phyloP scores from a whole-genome alignment of 2,329 filamentous ascomycete species.

The Claviceps capensis region DNA sequence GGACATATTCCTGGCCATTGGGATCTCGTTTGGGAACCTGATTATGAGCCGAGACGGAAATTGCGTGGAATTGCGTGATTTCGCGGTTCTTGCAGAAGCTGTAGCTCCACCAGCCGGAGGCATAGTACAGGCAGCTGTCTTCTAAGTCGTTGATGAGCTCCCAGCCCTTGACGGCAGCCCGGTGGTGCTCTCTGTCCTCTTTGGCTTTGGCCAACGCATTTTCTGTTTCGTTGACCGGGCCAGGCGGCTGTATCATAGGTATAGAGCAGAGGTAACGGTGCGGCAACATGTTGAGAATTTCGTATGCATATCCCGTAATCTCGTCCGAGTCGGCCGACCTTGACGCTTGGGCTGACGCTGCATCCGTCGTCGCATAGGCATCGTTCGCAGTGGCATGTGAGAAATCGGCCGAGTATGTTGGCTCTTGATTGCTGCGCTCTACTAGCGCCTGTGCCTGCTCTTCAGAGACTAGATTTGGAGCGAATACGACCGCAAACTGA shows the following conservation, averaged over 20 bases:
- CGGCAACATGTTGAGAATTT: constrained; percentile 58
- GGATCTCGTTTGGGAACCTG: constrained; percentile 68
- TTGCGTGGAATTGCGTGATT: constrained; percentile 80
- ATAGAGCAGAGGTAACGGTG: constrained; percentile 75
- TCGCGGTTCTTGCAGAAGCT: constrained; percentile 83
- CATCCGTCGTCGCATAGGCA: not conserved
- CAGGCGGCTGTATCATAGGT: constrained; percentile 49
- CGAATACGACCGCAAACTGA: constrained; percentile 70
- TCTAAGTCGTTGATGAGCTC: constrained; percentile 68
- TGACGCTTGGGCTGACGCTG: constrained; percentile 5
- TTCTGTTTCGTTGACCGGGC: constrained; percentile 49
- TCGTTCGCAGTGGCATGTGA: constrained; percentile 25
- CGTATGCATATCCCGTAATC: constrained; percentile 33
- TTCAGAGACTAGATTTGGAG: constrained; percentile 58
- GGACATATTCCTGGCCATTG: constrained; percentile 58
- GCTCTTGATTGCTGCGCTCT: constrained; percentile 21
- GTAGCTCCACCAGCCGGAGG: constrained; percentile 92
- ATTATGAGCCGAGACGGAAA: constrained; percentile 52
- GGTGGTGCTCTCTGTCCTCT: constrained; percentile 64
- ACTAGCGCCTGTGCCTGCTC: constrained; percentile 52
- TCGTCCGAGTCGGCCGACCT: constrained; percentile 20
- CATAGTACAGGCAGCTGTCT: constrained; percentile 67
- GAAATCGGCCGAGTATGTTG: constrained; percentile 27
- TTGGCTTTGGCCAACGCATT: constrained; percentile 55
- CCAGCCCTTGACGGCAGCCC: constrained; percentile 65